Evolutionary conservation across 2,329 filamentous ascomycete genomes (phyloP).

Genomic region (Colletotrichum filicis): DNA sequence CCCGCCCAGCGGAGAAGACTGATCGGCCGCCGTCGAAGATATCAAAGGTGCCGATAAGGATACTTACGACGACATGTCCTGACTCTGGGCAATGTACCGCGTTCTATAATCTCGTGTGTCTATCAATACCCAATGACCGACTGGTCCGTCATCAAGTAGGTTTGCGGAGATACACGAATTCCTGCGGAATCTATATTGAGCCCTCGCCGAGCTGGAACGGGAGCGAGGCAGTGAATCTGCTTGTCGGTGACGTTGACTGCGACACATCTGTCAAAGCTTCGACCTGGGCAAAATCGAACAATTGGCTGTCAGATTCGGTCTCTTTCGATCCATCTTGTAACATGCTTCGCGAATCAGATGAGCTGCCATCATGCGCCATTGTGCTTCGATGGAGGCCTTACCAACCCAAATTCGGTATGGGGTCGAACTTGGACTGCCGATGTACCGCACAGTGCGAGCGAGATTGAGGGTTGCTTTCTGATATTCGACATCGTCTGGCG

Average conservation of each 20-base stretch:
- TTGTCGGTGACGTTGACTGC: constrained; percentile 2
- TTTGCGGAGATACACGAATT: constrained; percentile 1
- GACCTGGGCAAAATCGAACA: neutral
- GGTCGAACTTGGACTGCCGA: constrained; percentile 4
- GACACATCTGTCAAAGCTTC: constrained; percentile 2
- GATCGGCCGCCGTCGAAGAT: neutral
- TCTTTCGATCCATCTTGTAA: neutral
- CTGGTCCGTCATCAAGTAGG: constrained; percentile 11
- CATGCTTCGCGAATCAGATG: neutral
- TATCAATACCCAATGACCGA: constrained; percentile 3
- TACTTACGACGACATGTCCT: neutral
- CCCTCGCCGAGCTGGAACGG: neutral
- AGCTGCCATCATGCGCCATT: constrained; percentile 5
- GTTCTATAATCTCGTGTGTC: neutral
- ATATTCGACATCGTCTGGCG: neutral
- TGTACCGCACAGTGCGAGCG: constrained; percentile 13
- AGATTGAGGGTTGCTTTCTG: neutral
- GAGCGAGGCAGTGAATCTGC: neutral
- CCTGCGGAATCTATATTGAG: neutral
- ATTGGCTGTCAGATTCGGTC: neutral
- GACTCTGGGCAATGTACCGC: neutral
- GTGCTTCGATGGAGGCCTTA: neutral
- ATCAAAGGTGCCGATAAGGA: neutral
- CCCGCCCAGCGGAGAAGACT: neutral
- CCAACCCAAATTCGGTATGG: neutral